phyloP scores from a whole-genome alignment of 139 green algal genomes.

The Tetradesmus obliquus region DNA sequence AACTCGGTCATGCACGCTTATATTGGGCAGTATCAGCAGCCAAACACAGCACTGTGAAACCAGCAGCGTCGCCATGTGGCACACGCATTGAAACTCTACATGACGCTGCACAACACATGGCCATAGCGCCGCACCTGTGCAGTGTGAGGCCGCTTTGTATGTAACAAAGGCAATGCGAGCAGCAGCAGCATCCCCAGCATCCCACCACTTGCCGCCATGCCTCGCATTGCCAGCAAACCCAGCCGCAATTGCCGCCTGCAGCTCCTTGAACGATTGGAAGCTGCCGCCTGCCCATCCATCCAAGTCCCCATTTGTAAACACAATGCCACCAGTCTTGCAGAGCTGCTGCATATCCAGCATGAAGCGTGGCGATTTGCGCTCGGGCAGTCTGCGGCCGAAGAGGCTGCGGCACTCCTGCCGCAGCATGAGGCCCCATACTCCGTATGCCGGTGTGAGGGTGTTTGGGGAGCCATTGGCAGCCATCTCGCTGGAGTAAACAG shows the following conservation, averaged over 20 bases:
- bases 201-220: neutral
- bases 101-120: neutral
- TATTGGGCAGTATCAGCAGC: too few species aligned
- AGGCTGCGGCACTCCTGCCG: neutral
- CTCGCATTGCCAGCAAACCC: neutral
- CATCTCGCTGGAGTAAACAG: neutral
- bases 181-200: neutral
- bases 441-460: neutral
- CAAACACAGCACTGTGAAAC: too few species aligned
- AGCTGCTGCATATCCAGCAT: neutral
- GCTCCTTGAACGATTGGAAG: neutral
- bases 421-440: neutral
- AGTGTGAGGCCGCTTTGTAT: neutral
- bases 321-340: neutral
- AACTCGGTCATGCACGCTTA: too few species aligned
- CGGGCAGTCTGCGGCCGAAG: neutral
- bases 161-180: conserved; percentile 6
- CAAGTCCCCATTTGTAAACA: conserved; percentile 35
- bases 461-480: neutral
- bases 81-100: too few species aligned
- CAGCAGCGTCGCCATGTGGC: too few species aligned
- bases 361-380: neutral
- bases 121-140: neutral
- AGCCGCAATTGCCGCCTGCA: neutral
- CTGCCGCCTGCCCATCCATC: conserved; percentile 36